These are phyloP conservation scores for Cystobasidium tubakii DNA, from an alignment of 768 basidiomycete genomes.

Conservation along the genomic window DNA sequence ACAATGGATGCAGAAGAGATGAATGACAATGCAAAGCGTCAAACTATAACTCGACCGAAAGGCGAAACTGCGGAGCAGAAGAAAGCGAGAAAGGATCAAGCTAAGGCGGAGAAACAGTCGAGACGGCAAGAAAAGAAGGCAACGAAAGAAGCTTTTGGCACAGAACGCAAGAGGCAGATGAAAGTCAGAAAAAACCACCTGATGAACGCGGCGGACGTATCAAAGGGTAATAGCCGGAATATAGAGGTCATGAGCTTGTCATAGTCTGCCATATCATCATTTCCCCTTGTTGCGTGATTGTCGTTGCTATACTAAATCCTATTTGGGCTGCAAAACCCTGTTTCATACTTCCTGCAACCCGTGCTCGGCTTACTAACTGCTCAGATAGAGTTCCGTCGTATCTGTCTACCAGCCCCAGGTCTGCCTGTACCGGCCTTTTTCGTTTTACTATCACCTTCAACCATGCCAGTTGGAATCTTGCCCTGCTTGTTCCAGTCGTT, in stretches of 20 bases:
- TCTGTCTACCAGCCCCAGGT: constrained; percentile 40
- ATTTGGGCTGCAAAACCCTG: too few species aligned
- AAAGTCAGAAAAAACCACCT: constrained; percentile 35
- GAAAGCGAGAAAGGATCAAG: constrained; percentile 52
- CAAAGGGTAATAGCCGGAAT: constrained; percentile 35
- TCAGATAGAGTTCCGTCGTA: constrained; percentile 44
- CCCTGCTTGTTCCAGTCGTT: constrained; percentile 76
- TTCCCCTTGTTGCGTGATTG: neutral
- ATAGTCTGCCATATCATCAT: neutral
- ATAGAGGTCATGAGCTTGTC: constrained; percentile 33
- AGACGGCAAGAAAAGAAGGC: constrained; percentile 53
- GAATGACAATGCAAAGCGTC: constrained; percentile 49
- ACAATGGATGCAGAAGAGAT: constrained; percentile 48
- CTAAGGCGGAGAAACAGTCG: constrained; percentile 52
- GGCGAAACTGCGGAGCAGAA: constrained; percentile 60
- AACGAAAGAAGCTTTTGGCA: constrained; percentile 51
- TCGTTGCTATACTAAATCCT: neutral
- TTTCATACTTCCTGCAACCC: too few species aligned
- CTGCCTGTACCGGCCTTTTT: constrained; percentile 44
- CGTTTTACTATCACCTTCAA: constrained; percentile 56
- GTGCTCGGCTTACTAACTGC: neutral
- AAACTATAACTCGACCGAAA: constrained; percentile 64
- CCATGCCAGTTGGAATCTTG: constrained; percentile 66
- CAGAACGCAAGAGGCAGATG: constrained; percentile 51
- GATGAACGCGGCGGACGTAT: constrained; percentile 41